These are phyloP conservation scores for Fraxinus baroniana DNA, from an alignment of 305 asterid species.

Conservation along the genomic window DNA sequence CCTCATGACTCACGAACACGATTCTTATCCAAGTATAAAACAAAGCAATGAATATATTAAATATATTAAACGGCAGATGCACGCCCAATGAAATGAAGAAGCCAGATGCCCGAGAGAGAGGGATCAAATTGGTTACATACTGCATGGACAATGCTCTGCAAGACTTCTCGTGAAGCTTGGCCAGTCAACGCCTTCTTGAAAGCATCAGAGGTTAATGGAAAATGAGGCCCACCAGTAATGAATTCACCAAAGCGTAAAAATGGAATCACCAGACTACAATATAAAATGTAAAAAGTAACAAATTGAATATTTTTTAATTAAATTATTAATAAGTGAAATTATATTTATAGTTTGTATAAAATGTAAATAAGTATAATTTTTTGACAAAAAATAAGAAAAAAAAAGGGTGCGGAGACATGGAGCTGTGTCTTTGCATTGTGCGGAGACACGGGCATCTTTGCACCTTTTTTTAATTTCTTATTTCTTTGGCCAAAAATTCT, in stretches of 20 bases:
- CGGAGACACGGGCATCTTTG: no score
- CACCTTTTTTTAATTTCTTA: no score
- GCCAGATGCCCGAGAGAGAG: neutral
- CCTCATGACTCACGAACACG: neutral
- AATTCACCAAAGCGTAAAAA: conserved; percentile 87
- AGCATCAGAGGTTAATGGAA: conserved; percentile 84
- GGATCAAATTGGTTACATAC: conserved; percentile 42
- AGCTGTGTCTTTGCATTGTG: no score
- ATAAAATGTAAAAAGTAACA: conserved; percentile 5
- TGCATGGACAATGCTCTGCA: conserved; percentile 78
- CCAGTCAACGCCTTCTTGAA: conserved; percentile 90
- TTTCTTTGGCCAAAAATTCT: no score
- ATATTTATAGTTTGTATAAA: no score
- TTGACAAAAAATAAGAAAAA: no score
- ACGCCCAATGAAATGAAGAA: neutral
- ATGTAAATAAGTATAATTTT: no score
- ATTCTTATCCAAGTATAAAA: neutral
- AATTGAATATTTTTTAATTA: no score
- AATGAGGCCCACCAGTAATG: conserved; percentile 81
- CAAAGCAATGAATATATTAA: neutral
- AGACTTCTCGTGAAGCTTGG: conserved; percentile 75
- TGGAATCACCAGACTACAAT: conserved; percentile 71
- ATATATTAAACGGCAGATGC: neutral
- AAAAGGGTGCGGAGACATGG: no score
- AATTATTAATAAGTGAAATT: no score